These are phyloP conservation scores for Clarireedia sp. DNA, from an alignment of 2,329 filamentous ascomycete species.

Conservation along the genomic window DNA sequence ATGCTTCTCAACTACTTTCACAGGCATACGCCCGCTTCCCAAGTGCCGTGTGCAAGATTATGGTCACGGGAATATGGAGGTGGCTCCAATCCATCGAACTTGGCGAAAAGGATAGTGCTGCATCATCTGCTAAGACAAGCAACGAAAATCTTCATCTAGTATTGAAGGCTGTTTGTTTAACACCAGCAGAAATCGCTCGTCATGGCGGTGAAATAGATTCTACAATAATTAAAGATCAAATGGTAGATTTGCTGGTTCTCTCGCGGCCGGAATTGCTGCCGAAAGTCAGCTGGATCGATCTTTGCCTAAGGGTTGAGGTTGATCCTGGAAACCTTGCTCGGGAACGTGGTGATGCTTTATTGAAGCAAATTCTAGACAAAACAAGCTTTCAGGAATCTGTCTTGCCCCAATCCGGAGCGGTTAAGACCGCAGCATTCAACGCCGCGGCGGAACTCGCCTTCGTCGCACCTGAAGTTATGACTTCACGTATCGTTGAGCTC, in stretches of 20 bases:
- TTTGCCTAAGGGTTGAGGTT: constrained; percentile 69
- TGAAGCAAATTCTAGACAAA: constrained; percentile 55
- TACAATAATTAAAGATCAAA: constrained; percentile 55
- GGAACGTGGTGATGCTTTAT: constrained; percentile 53
- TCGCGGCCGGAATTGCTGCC: constrained; percentile 72
- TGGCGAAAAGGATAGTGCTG: constrained; percentile 71
- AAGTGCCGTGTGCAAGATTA: constrained; percentile 48
- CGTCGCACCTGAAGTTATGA: constrained; percentile 77
- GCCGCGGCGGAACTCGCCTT: constrained; percentile 89
- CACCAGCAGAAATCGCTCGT: constrained; percentile 41
- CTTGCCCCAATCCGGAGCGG: constrained; percentile 30
- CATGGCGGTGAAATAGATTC: constrained; percentile 37
- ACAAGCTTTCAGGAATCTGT: constrained; percentile 48
- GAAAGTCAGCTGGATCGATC: constrained; percentile 77
- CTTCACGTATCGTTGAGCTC: constrained; percentile 65
- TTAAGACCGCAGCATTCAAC: constrained; percentile 68
- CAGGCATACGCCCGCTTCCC: constrained; percentile 55
- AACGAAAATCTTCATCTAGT: constrained; percentile 54
- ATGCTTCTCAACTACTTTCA: constrained; percentile 54
- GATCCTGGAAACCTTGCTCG: constrained; percentile 75
- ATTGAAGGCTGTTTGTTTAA: constrained; percentile 55
- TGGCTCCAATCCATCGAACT: constrained; percentile 63
- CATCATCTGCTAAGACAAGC: constrained; percentile 56
- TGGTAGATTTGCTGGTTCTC: constrained; percentile 70
- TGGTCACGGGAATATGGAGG: constrained; percentile 70